Evolutionary conservation across 139 green algal genomes (phyloP).

Genomic region (Choricystis sp.): DNA sequence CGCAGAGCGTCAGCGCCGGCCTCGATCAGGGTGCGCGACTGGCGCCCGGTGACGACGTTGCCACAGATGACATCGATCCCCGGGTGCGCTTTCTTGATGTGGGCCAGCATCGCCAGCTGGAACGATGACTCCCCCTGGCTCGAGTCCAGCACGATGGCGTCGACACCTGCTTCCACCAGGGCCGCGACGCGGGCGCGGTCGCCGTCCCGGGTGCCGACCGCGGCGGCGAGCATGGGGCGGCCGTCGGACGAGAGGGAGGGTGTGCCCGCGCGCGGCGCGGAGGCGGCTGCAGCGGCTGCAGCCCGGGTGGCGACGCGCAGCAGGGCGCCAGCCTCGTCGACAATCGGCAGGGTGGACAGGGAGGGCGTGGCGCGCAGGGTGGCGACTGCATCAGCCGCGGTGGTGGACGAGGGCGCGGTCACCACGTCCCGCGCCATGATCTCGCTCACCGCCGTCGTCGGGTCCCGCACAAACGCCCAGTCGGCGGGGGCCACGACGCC

Average conservation of each 20-base stretch:
- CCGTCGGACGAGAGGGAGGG: conserved; percentile 51
- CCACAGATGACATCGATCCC: conserved; percentile 85
- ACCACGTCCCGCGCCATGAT: conserved; percentile 68
- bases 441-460: conserved; percentile 35
- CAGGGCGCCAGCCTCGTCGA: conserved; percentile 45
- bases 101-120: conserved; percentile 78
- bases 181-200: conserved; percentile 56
- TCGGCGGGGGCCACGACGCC: conserved; percentile 67
- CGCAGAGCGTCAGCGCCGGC: conserved; percentile 78
- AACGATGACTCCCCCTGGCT: conserved; percentile 77
- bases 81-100: conserved; percentile 75
- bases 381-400: conserved; percentile 5
- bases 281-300: conserved; percentile 26
- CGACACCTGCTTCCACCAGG: conserved; percentile 26
- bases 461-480: conserved; percentile 67
- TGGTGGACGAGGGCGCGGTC: conserved; percentile 17
- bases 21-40: conserved; percentile 32
- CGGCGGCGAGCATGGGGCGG: conserved; percentile 61
- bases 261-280: conserved; percentile 11
- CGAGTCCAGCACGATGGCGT: conserved; percentile 82
- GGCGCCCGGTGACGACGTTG: conserved; percentile 71
- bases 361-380: conserved; percentile 37
- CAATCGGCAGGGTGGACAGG: conserved; percentile 49
- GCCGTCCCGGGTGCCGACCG: conserved; percentile 67
- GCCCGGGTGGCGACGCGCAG: conserved; percentile 47